Evolutionary conservation across 768 basidiomycete genomes (phyloP).

Genomic region (Lyophyllum shimeji): DNA sequence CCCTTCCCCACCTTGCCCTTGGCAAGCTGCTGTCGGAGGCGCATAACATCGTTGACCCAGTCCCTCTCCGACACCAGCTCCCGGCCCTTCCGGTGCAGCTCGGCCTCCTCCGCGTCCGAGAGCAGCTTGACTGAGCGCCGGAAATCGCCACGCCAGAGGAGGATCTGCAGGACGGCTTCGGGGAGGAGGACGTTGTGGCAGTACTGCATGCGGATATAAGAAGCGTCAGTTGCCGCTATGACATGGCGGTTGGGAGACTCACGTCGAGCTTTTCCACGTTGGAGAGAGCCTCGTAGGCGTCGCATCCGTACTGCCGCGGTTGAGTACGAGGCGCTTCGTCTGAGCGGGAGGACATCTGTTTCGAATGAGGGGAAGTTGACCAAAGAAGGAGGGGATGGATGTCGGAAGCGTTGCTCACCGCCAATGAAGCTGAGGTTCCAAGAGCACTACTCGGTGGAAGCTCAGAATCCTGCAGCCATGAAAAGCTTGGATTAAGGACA

Average conservation of each 20-base stretch:
- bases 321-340: background rate
- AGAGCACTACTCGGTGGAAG: constrained; percentile 1
- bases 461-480: background rate
- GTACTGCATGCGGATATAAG: constrained; percentile 43
- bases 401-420: background rate
- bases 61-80: constrained; percentile 53
- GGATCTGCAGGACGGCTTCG: constrained; percentile 68
- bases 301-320: constrained; percentile 32
- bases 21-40: constrained; percentile 33
- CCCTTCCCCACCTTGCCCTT: constrained; percentile 21
- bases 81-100: constrained; percentile 48
- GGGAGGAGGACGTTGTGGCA: constrained; percentile 71
- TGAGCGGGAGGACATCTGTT: constrained; percentile 6
- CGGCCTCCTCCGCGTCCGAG: constrained; percentile 51
- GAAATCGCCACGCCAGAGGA: constrained; percentile 68
- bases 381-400: background rate
- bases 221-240: background rate
- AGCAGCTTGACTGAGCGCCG: constrained; percentile 53
- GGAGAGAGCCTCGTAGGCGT: constrained; percentile 43
- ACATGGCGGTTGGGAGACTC: constrained; percentile 18
- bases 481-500: background rate
- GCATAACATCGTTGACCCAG: constrained; percentile 67
- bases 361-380: background rate
- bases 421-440: background rate
- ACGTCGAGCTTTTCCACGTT: constrained; percentile 54